Base-by-base conservation (phyloP, 176 grass and related monocot species). In the Chloris gayana region DNA sequence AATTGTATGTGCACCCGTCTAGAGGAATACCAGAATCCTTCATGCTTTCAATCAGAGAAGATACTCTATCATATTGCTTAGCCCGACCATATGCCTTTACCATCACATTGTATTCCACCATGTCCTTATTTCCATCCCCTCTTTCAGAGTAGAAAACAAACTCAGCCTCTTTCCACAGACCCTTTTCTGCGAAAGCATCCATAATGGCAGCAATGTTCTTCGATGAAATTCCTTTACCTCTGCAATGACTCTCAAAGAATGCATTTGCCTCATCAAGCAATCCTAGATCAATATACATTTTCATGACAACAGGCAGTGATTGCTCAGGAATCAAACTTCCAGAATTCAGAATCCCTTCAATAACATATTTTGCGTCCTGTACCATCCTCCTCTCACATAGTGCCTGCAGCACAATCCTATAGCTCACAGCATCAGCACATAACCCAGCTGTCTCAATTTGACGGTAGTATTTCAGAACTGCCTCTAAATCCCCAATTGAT, bases 1-100 rank as follows among this genome's bases (percentile, higher is more conserved):
- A 94, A 75, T 91, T 94, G 77, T 84, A 94, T 37, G 92, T 82
- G 73, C 88, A 94, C n/a, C 78, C 86, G 60, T 94, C 92, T 29
- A 83, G 80, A 82, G 67, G 86, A 76, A 80, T 47, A 24, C 86
- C 83, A 70, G 63, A 88, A 17, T 66, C 82, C 54, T 85, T 88
- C 88, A 94, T 91, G 58, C 39, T 59, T 62, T 91, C 83, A 81
- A 91, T 74, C 57, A 94, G 61, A 75, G 92, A 78, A 32, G 84
- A 31, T 70, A 90, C 72, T 81, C 79, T 86, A 65, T 91, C 92
- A 86, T 91, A 94, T 73, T 34, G 77, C 64, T 88, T 88, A 84
- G 80, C 92, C 33, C 39, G 61, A 75, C 88, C 92, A 84, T 94
- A 91, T 70, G 88, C 76, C 82, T 94, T 94, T 62, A 94, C 29